A percentile compares a stretch with the other conserved stretches of the same genome.
Conservation (phyloP, 139 green algal species). For the Closterium sp. region DNA sequence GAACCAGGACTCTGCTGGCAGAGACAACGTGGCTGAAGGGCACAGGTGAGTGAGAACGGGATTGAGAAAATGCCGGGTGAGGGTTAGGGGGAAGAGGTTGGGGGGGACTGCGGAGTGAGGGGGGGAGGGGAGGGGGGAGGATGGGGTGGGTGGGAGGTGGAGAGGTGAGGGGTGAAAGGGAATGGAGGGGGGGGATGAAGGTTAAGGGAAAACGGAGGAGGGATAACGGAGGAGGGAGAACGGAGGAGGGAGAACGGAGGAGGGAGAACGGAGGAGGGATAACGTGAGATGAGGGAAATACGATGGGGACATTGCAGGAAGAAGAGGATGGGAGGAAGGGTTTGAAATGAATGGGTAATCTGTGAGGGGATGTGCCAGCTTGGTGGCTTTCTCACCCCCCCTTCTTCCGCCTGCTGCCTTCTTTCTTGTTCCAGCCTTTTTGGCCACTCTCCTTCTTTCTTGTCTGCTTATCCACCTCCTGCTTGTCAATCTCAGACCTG, state of each 20-base stretch:
- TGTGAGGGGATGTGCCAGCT: no score
- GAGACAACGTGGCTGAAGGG: background rate
- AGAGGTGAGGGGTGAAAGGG: background rate
- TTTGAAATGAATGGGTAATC: no score
- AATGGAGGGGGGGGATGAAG: background rate
- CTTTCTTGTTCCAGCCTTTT: no score
- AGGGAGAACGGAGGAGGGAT: slow-evolving; percentile 1
- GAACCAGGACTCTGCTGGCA: background rate
- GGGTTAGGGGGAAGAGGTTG: no score
- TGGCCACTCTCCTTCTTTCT: no score
- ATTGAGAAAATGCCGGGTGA: no score
- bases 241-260: background rate
- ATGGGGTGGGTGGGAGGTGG: background rate
- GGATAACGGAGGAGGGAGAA: background rate
- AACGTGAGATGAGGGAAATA: background rate
- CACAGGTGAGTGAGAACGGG: background rate
- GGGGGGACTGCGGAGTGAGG: background rate
- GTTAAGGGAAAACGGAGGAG: background rate
- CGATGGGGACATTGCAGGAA: no score
- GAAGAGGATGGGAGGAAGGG: no score
- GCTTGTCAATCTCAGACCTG: background rate
- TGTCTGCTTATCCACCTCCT: background rate
- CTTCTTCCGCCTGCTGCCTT: no score
- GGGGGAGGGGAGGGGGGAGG: background rate
- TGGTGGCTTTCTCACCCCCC: no score